Percentiles rank a stretch among this genome's conserved stretches.
These are phyloP conservation scores for Elsinoe batatas DNA, from an alignment of 2,329 filamentous ascomycete genomes.

Conservation along the genomic window DNA sequence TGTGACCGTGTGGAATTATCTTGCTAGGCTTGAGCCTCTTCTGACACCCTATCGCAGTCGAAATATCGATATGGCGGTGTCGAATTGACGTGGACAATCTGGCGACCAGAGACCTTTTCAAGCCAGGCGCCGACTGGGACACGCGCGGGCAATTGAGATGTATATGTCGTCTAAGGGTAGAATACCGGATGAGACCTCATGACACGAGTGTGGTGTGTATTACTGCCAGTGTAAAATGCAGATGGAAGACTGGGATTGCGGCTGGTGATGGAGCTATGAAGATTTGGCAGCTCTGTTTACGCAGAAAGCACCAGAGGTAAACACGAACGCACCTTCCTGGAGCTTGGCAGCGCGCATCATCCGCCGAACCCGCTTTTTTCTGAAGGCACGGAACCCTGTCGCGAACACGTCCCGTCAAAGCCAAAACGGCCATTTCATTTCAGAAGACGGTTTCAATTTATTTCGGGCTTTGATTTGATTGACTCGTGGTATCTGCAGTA, in stretches of 20 bases:
- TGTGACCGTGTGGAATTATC: constrained; percentile 10
- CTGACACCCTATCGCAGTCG: constrained; percentile 5
- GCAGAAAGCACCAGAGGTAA: constrained; percentile 8
- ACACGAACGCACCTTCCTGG: constrained; percentile 9
- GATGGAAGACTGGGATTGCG: constrained; percentile 5
- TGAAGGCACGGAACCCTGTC: neutral
- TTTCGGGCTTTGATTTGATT: neutral
- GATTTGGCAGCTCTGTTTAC: constrained; percentile 2
- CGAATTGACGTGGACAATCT: neutral
- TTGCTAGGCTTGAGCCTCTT: neutral
- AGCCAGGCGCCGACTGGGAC: constrained; percentile 9
- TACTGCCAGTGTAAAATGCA: constrained; percentile 14
- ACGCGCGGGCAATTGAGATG: neutral
- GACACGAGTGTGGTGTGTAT: constrained; percentile 11
- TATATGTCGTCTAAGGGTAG: constrained; percentile 1
- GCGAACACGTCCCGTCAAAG: neutral
- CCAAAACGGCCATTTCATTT: constrained; percentile 1
- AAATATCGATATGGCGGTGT: neutral
- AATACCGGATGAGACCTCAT: constrained; percentile 12
- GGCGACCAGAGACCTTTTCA: neutral
- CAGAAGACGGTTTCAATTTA: constrained; percentile 5
- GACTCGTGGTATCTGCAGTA: neutral
- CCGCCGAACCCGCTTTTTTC: neutral
- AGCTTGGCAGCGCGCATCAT: constrained; percentile 8
- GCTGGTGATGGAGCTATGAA: constrained; percentile 6